Base-by-base conservation (phyloP, 805 yeast genomes). In the Saccharomycopsis malanga region DNA sequence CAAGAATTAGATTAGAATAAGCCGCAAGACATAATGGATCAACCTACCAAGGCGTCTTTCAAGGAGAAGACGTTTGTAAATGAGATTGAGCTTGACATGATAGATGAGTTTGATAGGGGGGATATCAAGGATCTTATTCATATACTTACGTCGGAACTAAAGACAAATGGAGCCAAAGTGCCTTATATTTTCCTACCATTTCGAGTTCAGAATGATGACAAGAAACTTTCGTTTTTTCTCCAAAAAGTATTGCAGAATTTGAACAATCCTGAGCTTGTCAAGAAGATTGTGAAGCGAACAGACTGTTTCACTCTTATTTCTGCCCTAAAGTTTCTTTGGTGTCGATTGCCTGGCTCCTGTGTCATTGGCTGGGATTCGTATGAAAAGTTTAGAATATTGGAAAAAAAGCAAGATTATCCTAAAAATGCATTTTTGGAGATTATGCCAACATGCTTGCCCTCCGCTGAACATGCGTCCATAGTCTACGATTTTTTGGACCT, bases 281-380 rank as follows among this genome's bases (percentile, higher is more conserved):
- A 68, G 34, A 61, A 67, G 23, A 67, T 73, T 2, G 68, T 84
- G 4, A 61, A 69, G 41, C 57, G 67, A 42, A 71, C 81, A 0
- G 87, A 85, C 54, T 87, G 79, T 47, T 81, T 76, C 61, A 82
- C 89, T 1, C 65, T 88, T 35, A 77, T 84, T 32, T 74, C 87
- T 48, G 82, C 82, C 1, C 67, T 88, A 50, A 87, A 87, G 60
- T 88, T 85, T 64, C 69, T 87, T 39, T 88, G 97, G 97, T 77
- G 89, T 51, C 70, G 97, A 49, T 64, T 89, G 18, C 91, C 91
- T 6, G 82, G 81, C 47, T 75, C 77, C 51, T 87, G 88, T 54
- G 72, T 88, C 25, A 79, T 88, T 38, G 93, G 95, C 0, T 87
- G 95, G 95, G 83, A 81, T 46, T 78, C 87, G 0, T 88, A 88